Percentiles rank a stretch among this genome's conserved stretches.
Evolutionary conservation across 1,284 basidiomycete species (phyloP).

Genomic region (Tausonia pullulans): DNA sequence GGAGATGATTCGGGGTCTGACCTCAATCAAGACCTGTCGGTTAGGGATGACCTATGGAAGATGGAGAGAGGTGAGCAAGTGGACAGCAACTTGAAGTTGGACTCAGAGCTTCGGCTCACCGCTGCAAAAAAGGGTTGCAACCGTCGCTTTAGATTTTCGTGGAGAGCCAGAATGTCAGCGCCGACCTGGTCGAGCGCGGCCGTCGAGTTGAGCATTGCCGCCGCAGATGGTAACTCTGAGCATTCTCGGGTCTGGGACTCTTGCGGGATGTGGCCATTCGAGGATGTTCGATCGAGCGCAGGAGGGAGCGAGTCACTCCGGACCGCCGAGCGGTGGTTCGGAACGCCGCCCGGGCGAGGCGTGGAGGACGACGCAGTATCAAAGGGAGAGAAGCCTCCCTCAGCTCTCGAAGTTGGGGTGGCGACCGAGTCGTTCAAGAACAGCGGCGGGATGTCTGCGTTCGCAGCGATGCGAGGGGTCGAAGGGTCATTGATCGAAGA

Average conservation of each 20-base stretch:
- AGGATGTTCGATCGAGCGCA: neutral
- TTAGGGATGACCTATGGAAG: conserved; percentile 21
- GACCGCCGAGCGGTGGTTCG: neutral
- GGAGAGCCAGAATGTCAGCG: conserved; percentile 43
- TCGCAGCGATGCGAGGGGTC: too few species aligned
- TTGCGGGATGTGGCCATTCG: neutral
- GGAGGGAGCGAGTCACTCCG: neutral
- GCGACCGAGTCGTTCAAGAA: neutral
- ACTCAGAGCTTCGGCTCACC: too few species aligned
- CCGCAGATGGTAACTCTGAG: conserved; percentile 15
- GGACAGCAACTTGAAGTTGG: too few species aligned
- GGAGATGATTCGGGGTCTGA: conserved; percentile 6
- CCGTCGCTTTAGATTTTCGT: conserved; percentile 60
- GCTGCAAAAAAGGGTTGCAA: conserved; percentile 54
- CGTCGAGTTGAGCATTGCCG: conserved; percentile 1
- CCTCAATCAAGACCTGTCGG: conserved; percentile 25
- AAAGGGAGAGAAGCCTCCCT: neutral
- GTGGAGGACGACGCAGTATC: conserved; percentile 15
- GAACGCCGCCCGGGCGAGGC: neutral
- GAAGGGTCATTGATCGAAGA: neutral
- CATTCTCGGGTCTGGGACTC: conserved; percentile 1
- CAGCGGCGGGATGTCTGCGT: too few species aligned
- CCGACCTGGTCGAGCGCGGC: conserved; percentile 17
- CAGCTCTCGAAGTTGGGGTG: neutral
- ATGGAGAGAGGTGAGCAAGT: too few species aligned